Conservation (phyloP, 2,329 filamentous ascomycete genomes). For the Epichloe baconii region DNA sequence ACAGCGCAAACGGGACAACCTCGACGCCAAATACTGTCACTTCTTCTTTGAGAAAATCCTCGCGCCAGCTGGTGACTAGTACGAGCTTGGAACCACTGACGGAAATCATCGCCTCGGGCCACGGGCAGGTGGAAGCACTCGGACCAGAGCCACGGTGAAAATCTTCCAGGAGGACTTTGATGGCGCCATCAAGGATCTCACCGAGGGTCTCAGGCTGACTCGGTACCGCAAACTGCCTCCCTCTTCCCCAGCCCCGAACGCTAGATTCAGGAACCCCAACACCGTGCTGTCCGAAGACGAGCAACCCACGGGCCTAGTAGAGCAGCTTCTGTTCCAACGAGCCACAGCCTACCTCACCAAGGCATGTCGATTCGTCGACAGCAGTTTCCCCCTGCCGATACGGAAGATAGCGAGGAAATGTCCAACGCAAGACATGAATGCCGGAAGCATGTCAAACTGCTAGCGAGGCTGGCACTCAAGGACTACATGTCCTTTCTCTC, state of each 20-base stretch:
- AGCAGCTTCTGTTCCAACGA: conserved; percentile 64
- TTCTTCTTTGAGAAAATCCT: conserved; percentile 86
- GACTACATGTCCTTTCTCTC: conserved; percentile 64
- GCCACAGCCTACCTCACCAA: conserved; percentile 59
- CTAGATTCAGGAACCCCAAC: conserved; percentile 8
- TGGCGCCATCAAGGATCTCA: conserved; percentile 58
- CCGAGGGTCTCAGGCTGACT: conserved; percentile 45
- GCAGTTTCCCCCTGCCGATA: conserved; percentile 22
- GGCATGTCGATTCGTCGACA: conserved; percentile 51
- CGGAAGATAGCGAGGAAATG: not conserved
- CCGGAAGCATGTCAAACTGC: conserved; percentile 56
- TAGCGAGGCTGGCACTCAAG: conserved; percentile 62
- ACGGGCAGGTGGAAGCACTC: conserved; percentile 53
- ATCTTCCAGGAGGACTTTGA: conserved; percentile 64
- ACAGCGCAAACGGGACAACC: conserved; percentile 52
- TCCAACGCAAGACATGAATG: conserved; percentile 12
- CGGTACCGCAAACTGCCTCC: conserved; percentile 22
- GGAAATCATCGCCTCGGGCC: conserved; percentile 51
- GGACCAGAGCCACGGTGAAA: conserved; percentile 62
- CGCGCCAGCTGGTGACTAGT: conserved; percentile 56
- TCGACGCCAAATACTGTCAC: conserved; percentile 76
- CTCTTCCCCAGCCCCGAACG: not conserved
- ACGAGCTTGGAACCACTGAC: conserved; percentile 55
- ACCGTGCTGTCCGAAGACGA: conserved; percentile 26
- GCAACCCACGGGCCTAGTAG: conserved; percentile 62